phyloP scores from a whole-genome alignment of 2,329 filamentous ascomycete genomes.

The Cladosporium cucumerinum region DNA sequence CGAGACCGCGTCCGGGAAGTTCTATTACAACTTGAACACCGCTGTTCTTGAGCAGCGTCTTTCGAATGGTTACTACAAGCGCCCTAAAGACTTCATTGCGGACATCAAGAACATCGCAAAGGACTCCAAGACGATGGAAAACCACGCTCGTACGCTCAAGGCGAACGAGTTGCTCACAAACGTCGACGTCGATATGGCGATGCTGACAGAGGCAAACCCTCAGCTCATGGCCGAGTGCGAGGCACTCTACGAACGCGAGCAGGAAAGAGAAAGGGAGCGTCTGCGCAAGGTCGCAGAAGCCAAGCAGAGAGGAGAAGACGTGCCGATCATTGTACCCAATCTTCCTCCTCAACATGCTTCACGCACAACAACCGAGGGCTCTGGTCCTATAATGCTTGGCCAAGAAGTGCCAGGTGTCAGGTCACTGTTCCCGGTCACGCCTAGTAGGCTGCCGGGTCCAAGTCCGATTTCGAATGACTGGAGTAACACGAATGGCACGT shows the following conservation, averaged over 20 bases:
- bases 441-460: conserved; percentile 53
- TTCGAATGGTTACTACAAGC: conserved; percentile 92
- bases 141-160: conserved; percentile 76
- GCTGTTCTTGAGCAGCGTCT: conserved; percentile 93
- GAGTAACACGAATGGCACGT: conserved; percentile 39
- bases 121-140: conserved; percentile 78
- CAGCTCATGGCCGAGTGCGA: conserved; percentile 71
- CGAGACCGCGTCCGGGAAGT: conserved; percentile 73
- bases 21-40: conserved; percentile 92
- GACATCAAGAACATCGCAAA: conserved; percentile 83
- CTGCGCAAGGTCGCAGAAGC: conserved; percentile 55
- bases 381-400: conserved; percentile 55
- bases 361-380: conserved; percentile 41
- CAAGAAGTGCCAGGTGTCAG: conserved; percentile 58
- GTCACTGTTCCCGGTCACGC: conserved; percentile 45
- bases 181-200: conserved; percentile 86
- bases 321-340: conserved; percentile 40
- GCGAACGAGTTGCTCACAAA: conserved; percentile 90
- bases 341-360: conserved; percentile 41
- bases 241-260: conserved; percentile 70
- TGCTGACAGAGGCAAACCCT: conserved; percentile 65
- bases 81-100: conserved; percentile 81
- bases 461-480: conserved; percentile 60
- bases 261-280: conserved; percentile 57
- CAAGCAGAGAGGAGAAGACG: conserved; percentile 56